These are phyloP conservation scores for Coemansia sp. DNA, from an alignment of 192 early-diverging fungal species.

Conservation along the genomic window DNA sequence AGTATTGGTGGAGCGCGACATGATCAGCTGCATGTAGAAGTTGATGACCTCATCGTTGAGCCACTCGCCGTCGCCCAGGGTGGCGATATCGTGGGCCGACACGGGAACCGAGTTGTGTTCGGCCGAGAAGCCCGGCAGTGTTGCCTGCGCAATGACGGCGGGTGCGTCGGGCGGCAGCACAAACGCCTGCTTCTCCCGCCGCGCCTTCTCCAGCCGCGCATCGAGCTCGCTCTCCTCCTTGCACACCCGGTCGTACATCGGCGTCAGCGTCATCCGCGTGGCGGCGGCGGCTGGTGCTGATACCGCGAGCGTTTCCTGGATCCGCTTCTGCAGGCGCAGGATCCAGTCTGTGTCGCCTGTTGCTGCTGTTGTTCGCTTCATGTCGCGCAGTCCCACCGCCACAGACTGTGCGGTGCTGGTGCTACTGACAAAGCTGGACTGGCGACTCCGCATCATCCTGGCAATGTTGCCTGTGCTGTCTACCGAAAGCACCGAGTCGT, in stretches of 20 bases:
- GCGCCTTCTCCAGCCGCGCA: slow-evolving; percentile 25
- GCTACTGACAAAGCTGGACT: slow-evolving; percentile 5
- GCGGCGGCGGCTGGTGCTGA: not conserved
- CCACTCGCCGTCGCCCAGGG: slow-evolving; percentile 75
- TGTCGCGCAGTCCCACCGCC: not conserved
- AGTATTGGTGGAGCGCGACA: slow-evolving; percentile 60
- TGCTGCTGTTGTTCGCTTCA: not conserved
- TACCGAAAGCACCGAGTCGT: slow-evolving; percentile 32
- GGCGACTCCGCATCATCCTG: not conserved
- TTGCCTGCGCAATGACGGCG: slow-evolving; percentile 17
- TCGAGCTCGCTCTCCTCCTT: slow-evolving; percentile 31
- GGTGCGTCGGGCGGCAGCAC: slow-evolving; percentile 33
- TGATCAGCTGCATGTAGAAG: slow-evolving; percentile 82
- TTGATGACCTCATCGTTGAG: slow-evolving; percentile 98
- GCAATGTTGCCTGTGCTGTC: slow-evolving; percentile 22
- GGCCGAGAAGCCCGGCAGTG: slow-evolving; percentile 15
- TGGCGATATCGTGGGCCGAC: slow-evolving; percentile 64
- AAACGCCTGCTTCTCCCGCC: slow-evolving; percentile 9
- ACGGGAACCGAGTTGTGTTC: slow-evolving; percentile 62
- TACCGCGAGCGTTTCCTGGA: slow-evolving; percentile 35
- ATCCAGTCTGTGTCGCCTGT: slow-evolving; percentile 31
- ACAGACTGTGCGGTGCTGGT: too few species aligned
- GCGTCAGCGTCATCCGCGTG: slow-evolving; percentile 17
- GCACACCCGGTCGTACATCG: slow-evolving; percentile 38
- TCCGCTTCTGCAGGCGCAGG: slow-evolving; percentile 39